These are phyloP conservation scores for Funneliformis caledonium DNA, from an alignment of 371 early-diverging fungal genomes.

Conservation along the genomic window DNA sequence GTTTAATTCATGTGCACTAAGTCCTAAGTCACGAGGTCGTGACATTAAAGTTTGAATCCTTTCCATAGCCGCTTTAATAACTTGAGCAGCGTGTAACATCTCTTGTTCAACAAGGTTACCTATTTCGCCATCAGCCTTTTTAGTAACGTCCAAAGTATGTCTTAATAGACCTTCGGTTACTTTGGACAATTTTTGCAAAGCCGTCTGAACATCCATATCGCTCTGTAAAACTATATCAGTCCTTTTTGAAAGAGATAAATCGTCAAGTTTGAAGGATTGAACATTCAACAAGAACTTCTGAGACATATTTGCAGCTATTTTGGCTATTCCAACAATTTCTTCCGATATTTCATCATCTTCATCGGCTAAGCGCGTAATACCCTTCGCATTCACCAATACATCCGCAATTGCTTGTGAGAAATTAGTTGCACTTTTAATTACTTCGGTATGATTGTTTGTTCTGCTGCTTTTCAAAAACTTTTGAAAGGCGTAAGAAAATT, in stretches of 20 bases:
- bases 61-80: constrained; percentile 90
- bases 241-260: constrained; percentile 71
- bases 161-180: constrained; percentile 78
- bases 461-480: constrained; percentile 66
- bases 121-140: constrained; percentile 78
- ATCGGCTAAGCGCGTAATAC: constrained; percentile 81
- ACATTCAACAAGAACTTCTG: constrained; percentile 85
- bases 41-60: constrained; percentile 80
- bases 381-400: constrained; percentile 87
- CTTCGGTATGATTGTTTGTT: constrained; percentile 78
- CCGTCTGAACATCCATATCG: constrained; percentile 76
- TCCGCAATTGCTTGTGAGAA: constrained; percentile 86
- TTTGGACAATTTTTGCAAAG: constrained; percentile 71
- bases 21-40: constrained; percentile 72
- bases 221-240: constrained; percentile 74
- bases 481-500: constrained; percentile 78
- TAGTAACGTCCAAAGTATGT: constrained; percentile 64
- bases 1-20: constrained; percentile 78
- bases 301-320: constrained; percentile 64
- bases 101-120: constrained; percentile 91
- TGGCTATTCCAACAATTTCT: constrained; percentile 73
- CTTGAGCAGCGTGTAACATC: constrained; percentile 90
- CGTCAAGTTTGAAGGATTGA: constrained; percentile 77
- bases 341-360: constrained; percentile 80
- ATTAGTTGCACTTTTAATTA: constrained; percentile 81